Evolutionary conservation across 2,329 filamentous ascomycete species (phyloP).

Genomic region (Epicoccum sorghinum): DNA sequence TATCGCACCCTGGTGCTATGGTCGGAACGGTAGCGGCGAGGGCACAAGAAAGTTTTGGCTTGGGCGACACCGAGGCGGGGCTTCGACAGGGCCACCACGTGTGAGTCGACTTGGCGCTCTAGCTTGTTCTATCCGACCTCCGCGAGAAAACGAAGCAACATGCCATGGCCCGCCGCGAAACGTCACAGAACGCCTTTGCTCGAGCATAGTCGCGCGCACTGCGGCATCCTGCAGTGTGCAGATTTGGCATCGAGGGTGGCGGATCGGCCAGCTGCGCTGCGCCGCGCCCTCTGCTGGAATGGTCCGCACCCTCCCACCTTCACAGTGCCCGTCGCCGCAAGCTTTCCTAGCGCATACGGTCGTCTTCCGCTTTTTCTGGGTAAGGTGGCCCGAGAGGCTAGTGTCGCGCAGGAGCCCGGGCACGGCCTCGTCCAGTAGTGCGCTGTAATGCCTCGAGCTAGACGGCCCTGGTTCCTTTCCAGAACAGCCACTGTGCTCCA

Average conservation of each 20-base stretch:
- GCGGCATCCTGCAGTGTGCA: not conserved
- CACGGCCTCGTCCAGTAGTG: slow-evolving; percentile 22
- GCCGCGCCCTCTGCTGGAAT: not conserved
- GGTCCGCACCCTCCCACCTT: slow-evolving; percentile 14
- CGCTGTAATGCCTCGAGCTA: slow-evolving; percentile 26
- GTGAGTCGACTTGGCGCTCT: slow-evolving; percentile 14
- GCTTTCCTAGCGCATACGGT: slow-evolving; percentile 21
- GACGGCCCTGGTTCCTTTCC: slow-evolving; percentile 27
- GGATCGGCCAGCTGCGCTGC: not conserved
- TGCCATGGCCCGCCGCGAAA: slow-evolving; percentile 11
- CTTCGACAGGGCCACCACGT: slow-evolving; percentile 34
- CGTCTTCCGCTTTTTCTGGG: slow-evolving; percentile 17
- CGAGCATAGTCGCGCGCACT: not conserved
- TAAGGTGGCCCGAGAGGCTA: slow-evolving; percentile 32
- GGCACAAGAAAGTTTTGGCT: slow-evolving; percentile 1
- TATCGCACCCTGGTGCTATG: slow-evolving; percentile 6
- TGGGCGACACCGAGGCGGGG: slow-evolving; percentile 9
- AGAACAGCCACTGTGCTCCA: slow-evolving; percentile 23
- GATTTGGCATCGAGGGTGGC: not conserved
- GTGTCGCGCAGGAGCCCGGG: slow-evolving; percentile 20
- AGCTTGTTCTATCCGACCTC: slow-evolving; percentile 1
- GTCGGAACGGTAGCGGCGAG: slow-evolving; percentile 12
- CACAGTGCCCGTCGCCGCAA: slow-evolving; percentile 15
- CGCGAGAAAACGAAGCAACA: slow-evolving; percentile 11
- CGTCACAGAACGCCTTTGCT: slow-evolving; percentile 13